These are phyloP conservation scores for Aegilops sharonensis DNA, from an alignment of 176 grass and related monocot genomes.

Conservation along the genomic window DNA sequence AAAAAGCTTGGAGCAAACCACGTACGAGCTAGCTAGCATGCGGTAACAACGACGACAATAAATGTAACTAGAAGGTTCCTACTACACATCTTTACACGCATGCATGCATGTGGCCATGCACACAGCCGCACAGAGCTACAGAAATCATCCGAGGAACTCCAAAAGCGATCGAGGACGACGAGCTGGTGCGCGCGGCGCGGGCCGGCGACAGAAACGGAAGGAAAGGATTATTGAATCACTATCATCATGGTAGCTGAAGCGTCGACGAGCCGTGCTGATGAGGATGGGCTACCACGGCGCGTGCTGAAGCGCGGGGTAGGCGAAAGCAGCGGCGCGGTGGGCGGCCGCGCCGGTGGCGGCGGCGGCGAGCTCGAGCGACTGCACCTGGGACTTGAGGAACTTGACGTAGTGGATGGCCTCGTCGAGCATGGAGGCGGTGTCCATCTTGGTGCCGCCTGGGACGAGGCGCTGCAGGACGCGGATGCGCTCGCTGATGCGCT, in stretches of 20 bases:
- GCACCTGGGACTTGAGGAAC: constrained; percentile 94
- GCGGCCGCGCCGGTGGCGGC: constrained; percentile 12
- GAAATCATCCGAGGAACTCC: constrained; percentile 2
- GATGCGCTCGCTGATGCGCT: constrained; percentile 97
- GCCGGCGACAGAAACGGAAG: background rate
- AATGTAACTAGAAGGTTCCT: constrained; percentile 28
- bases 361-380: constrained; percentile 70
- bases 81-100: constrained; percentile 27
- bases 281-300: constrained; percentile 23
- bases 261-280: background rate
- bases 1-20: constrained; percentile 52
- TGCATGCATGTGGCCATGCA: constrained; percentile 35
- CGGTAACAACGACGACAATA: constrained; percentile 9
- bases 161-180: constrained; percentile 24
- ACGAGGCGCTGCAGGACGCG: constrained; percentile 88
- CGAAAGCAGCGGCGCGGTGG: constrained; percentile 25
- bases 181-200: background rate
- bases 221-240: background rate
- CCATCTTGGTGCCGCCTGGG: constrained; percentile 97
- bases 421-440: constrained; percentile 97
- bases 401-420: constrained; percentile 98
- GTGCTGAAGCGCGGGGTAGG: constrained; percentile 24
- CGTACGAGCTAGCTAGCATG: constrained; percentile 36
- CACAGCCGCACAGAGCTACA: background rate
- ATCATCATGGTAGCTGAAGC: background rate